phyloP scores from a whole-genome alignment of 116 monocot species.

The Cymodocea nodosa region DNA sequence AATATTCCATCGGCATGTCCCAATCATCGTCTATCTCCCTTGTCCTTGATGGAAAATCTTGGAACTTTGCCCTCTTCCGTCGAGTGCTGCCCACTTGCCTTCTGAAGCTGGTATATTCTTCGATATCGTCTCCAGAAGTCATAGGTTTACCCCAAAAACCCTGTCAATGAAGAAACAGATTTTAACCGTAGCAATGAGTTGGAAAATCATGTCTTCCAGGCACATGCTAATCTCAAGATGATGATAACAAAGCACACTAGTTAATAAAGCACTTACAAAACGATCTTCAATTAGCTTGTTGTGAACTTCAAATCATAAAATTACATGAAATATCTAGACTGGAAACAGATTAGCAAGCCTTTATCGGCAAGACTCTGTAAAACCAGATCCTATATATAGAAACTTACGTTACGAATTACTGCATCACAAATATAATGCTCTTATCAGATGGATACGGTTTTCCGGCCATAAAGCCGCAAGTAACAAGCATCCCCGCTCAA shows the following conservation, averaged over 20 bases:
- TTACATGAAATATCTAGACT: background rate
- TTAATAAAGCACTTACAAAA: background rate
- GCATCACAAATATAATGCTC: no score
- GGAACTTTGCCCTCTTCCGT: constrained; percentile 1
- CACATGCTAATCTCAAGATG: background rate
- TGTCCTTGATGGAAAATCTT: constrained; percentile 2
- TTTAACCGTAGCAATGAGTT: no score
- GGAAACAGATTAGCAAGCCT: background rate
- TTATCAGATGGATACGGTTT: no score
- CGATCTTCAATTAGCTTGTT: background rate
- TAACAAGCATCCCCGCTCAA: no score
- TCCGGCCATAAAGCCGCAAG: no score
- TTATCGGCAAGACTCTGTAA: background rate
- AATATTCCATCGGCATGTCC: constrained; percentile 13
- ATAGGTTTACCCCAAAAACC: constrained; percentile 6
- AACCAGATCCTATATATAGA: no score
- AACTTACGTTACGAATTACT: no score
- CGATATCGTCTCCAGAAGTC: constrained; percentile 4
- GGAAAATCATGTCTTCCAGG: background rate
- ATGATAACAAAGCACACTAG: background rate
- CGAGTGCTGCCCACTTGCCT: background rate
- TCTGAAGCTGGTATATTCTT: constrained; percentile 6
- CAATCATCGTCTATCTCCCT: constrained; percentile 7
- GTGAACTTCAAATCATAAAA: background rate
- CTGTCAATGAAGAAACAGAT: constrained; percentile 2